A percentile compares a stretch with the other conserved stretches of the same genome.
These are phyloP conservation scores for sunflower (Helianthus annuus) DNA, from an alignment of 129 eudicot species.

Conservation along the genomic window HanXRQr2.0-SUNRISE NC_035442.2:19791965-19792464, in stretches of 20 bases:
- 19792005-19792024: constrained; percentile 65
- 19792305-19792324: neutral
- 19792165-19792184: neutral
- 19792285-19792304: neutral
- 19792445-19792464: no score
- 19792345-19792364: neutral
- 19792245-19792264: neutral
- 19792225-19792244: neutral
- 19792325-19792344: constrained; percentile 10
- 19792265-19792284: neutral
- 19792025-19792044: constrained; percentile 30
- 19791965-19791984: constrained; percentile 30
- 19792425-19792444: no score
- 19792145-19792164: neutral
- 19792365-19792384: neutral
- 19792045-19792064: constrained; percentile 27
- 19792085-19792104: constrained; percentile 21
- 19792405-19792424: no score
- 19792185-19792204: neutral
- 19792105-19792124: neutral
- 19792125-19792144: constrained; percentile 6
- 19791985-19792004: constrained; percentile 25
- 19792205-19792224: neutral
- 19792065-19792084: constrained; percentile 46
- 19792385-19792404: no score